Evolutionary conservation across 208 protist species (phyloP).

Genomic region (Crithidia expoeki): DNA sequence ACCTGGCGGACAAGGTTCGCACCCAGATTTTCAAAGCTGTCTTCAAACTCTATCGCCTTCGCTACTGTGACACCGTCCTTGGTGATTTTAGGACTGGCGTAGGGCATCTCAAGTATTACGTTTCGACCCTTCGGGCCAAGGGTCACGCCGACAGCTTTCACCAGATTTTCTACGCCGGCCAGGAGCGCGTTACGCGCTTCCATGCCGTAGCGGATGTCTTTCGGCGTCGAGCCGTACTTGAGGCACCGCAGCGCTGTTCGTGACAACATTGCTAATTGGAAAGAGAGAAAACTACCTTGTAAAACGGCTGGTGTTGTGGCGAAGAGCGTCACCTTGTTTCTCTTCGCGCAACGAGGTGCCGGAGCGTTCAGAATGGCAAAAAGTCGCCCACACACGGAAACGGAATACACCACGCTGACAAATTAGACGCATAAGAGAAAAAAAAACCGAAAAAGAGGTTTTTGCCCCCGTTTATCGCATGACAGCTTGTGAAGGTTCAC

Average conservation of each 20-base stretch:
- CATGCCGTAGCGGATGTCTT: constrained; percentile 97
- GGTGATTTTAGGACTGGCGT: constrained; percentile 99
- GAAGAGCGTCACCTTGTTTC: no score
- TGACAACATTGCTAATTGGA: constrained; percentile 39
- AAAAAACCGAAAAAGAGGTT: no score
- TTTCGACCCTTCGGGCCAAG: constrained; percentile 99
- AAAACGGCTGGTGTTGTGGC: no score
- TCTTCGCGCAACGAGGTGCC: no score
- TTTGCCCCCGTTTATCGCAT: no score
- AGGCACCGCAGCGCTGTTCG: constrained; percentile 44
- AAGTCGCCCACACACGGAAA: no score
- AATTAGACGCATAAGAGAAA: no score
- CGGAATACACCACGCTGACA: no score
- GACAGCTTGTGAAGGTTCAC: no score
- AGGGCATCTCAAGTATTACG: constrained; percentile 98
- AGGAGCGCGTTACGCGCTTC: constrained; percentile 95
- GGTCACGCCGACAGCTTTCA: constrained; percentile 97
- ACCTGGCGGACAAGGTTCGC: constrained; percentile 97
- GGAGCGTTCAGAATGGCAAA: no score
- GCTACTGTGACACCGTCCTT: constrained; percentile 99
- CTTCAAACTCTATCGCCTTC: constrained; percentile 98
- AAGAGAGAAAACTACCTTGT: no score
- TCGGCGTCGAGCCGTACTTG: constrained; percentile 91
- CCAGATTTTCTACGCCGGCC: constrained; percentile 96
- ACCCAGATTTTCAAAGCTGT: constrained; percentile 98